These are phyloP conservation scores for Suhomyces sp. DNA, from an alignment of 805 yeast species.

Conservation along the genomic window DNA sequence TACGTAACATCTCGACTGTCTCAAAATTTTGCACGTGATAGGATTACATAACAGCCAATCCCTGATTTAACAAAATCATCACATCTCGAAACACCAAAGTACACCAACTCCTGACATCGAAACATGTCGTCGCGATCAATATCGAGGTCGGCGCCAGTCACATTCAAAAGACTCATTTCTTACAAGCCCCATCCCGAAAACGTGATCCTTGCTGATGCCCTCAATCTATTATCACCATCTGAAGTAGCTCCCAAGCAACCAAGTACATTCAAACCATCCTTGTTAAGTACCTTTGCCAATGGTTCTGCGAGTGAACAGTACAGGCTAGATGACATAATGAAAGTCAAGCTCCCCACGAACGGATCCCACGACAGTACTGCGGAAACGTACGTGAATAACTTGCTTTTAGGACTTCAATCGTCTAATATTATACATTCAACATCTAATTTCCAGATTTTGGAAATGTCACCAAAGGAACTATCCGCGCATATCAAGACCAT, in stretches of 20 bases:
- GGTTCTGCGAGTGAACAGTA: conserved; percentile 34
- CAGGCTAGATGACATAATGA: conserved; percentile 12
- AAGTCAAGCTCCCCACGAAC: conserved; percentile 4
- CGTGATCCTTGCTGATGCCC: conserved; percentile 34
- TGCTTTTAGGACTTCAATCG: conserved; percentile 27
- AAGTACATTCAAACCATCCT: conserved; percentile 31
- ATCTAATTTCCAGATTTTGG: conserved; percentile 14
- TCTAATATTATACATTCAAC: conserved; percentile 9
- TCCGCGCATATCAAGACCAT: conserved; percentile 17
- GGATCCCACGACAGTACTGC: conserved; percentile 3
- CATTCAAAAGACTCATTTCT: background rate
- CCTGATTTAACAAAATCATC: too few relatives aligned
- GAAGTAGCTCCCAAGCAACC: conserved; percentile 2
- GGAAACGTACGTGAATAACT: conserved; percentile 14
- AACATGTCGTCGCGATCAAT: background rate
- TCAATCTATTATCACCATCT: conserved; percentile 34
- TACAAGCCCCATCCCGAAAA: conserved; percentile 11
- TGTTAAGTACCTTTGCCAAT: conserved; percentile 29
- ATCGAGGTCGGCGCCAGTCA: background rate
- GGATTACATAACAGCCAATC: too few relatives aligned
- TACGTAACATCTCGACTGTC: too few relatives aligned
- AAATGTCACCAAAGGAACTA: conserved; percentile 18
- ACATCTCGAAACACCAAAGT: too few relatives aligned
- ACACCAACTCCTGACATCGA: too few relatives aligned
- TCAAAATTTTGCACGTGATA: too few relatives aligned